Conservation (phyloP, 1,284 basidiomycete genomes). For the Boletus albobrunnescens region DNA sequence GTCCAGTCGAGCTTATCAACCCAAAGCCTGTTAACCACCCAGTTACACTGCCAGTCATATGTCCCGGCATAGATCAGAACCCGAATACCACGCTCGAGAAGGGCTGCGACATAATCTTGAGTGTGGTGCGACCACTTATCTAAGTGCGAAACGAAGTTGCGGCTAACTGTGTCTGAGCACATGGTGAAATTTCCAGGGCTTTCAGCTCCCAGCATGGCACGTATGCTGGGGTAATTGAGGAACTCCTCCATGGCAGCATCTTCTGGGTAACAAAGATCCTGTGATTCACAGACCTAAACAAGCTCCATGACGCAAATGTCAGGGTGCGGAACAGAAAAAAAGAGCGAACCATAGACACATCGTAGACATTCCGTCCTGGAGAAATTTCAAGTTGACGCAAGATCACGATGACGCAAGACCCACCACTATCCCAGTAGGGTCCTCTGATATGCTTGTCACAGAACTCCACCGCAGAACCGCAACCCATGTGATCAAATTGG, state of each 20-base stretch:
- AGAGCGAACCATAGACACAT: constrained; percentile 58
- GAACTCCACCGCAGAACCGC: constrained; percentile 58
- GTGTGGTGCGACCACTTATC: constrained; percentile 60
- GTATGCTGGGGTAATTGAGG: constrained; percentile 56
- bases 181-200: constrained; percentile 50
- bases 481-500: constrained; percentile 57
- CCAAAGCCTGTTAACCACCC: constrained; percentile 73
- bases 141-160: constrained; percentile 46
- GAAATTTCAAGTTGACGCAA: neutral
- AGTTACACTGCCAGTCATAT: constrained; percentile 79
- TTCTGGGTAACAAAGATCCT: constrained; percentile 56
- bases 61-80: constrained; percentile 77
- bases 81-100: constrained; percentile 70
- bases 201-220: constrained; percentile 57
- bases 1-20: constrained; percentile 72
- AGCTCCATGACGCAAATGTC: neutral
- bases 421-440: constrained; percentile 50
- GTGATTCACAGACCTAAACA: constrained; percentile 45
- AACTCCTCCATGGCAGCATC: constrained; percentile 46
- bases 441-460: constrained; percentile 56
- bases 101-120: constrained; percentile 62
- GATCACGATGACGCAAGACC: constrained; percentile 13
- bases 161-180: constrained; percentile 53
- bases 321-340: constrained; percentile 3
- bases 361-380: constrained; percentile 62